Conservation (phyloP, 148 eudicot species). For the Pouteria glomerata region DNA sequence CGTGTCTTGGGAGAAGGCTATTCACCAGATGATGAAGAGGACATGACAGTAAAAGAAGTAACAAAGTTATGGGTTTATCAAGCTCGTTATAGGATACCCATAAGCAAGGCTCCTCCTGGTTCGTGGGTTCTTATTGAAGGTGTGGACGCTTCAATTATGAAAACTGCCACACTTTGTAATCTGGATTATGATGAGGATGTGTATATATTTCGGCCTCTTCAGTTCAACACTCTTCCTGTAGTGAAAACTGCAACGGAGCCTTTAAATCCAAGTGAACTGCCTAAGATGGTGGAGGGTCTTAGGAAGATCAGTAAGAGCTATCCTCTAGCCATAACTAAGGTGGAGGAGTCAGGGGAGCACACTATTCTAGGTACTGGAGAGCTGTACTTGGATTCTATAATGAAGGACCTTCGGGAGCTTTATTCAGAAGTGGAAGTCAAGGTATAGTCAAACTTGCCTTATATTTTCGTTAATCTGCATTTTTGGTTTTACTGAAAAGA, state of each 20-base stretch:
- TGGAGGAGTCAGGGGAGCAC: conserved; percentile 99
- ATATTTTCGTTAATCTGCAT: background rate
- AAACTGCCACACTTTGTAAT: conserved; percentile 92
- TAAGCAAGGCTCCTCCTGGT: conserved; percentile 96
- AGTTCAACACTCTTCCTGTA: conserved; percentile 96
- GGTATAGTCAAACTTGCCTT: conserved; percentile 31
- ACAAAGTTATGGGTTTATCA: conserved; percentile 97
- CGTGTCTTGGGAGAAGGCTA: conserved; percentile 97
- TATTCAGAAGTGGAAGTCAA: conserved; percentile 99
- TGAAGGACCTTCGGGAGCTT: conserved; percentile 98
- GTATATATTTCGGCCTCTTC: conserved; percentile 86
- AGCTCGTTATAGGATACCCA: conserved; percentile 94
- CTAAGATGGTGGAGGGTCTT: conserved; percentile 99
- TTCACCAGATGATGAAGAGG: conserved; percentile 99
- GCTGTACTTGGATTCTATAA: conserved; percentile 92
- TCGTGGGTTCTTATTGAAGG: conserved; percentile 99
- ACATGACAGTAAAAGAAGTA: conserved; percentile 98
- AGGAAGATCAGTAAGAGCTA: conserved; percentile 98
- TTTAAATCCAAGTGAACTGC: conserved; percentile 95
- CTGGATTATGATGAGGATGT: conserved; percentile 73
- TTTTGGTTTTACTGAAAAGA: background rate
- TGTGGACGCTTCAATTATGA: conserved; percentile 98
- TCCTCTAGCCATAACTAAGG: conserved; percentile 95
- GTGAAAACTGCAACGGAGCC: conserved; percentile 99
- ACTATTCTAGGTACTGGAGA: conserved; percentile 97